A percentile compares a stretch with the other conserved stretches of the same genome.
Conservation (phyloP, 148 eudicot genomes). For the Nepenthes gracilis region DNA sequence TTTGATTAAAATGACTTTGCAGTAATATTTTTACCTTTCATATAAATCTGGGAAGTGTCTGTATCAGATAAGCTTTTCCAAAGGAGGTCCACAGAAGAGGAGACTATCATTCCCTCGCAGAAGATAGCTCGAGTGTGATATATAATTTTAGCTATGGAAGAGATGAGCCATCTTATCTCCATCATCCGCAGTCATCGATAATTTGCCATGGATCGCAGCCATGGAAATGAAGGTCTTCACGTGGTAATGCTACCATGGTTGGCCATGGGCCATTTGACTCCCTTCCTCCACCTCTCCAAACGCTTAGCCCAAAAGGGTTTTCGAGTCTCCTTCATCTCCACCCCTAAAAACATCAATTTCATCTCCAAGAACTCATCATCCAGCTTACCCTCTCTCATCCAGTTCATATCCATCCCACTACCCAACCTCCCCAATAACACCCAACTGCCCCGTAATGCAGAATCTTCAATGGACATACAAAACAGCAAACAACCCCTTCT, state of each 20-base stretch:
- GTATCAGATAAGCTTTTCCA: no score
- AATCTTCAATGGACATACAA: not conserved
- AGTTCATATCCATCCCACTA: not conserved
- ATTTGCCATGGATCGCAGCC: no score
- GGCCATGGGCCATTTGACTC: not conserved
- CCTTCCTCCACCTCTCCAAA: not conserved
- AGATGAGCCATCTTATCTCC: no score
- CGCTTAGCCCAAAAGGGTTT: not conserved
- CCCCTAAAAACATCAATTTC: not conserved
- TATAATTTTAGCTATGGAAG: no score
- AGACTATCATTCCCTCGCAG: no score
- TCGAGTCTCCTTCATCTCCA: not conserved
- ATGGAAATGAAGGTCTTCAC: not conserved
- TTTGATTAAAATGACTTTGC: no score
- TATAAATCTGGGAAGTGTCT: no score
- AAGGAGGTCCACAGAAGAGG: no score
- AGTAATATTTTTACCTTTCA: no score
- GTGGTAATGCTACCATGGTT: constrained; percentile 1
- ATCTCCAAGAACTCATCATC: not conserved
- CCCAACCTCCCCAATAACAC: not conserved
- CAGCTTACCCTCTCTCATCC: not conserved
- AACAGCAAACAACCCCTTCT: not conserved
- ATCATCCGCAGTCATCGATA: no score
- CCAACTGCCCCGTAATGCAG: not conserved
- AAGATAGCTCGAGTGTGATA: no score